These are phyloP conservation scores for Hanseniaspora jakobsenii DNA, from an alignment of 805 yeast genomes.

Conservation along the genomic window DNA sequence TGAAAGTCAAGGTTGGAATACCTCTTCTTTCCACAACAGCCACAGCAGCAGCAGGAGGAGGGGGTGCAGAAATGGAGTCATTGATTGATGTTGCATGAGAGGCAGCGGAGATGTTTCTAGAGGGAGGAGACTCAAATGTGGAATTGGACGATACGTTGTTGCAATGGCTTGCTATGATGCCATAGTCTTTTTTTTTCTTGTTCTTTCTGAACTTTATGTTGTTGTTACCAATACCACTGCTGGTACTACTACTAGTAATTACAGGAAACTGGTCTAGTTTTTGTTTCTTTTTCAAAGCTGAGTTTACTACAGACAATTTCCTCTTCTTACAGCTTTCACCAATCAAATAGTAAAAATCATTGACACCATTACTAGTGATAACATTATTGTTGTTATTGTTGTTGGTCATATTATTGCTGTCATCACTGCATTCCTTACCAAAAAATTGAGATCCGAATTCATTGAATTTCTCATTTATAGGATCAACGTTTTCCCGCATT, in stretches of 20 bases:
- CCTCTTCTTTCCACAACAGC: not conserved
- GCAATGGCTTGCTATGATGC: not conserved
- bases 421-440: no score
- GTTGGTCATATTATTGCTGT: no score
- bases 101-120: no score
- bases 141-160: constrained; percentile 6
- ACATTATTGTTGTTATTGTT: no score
- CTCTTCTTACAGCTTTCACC: constrained; percentile 19
- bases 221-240: no score
- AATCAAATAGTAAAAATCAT: constrained; percentile 26
- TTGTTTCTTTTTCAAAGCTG: constrained; percentile 21
- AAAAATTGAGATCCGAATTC: constrained; percentile 6
- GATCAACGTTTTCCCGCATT: constrained; percentile 11
- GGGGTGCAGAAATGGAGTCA: constrained; percentile 11
- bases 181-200: not conserved
- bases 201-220: constrained; percentile 23
- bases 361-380: constrained; percentile 24
- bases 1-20: not conserved
- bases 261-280: no score
- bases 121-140: constrained; percentile 12
- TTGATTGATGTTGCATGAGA: no score
- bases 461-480: constrained; percentile 6
- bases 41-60: not conserved
- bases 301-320: constrained; percentile 26
- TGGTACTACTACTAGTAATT: no score